These are phyloP conservation scores for Globisporangium cystogenes DNA, from an alignment of 352 stramenopile species.

Conservation along the genomic window DNA sequence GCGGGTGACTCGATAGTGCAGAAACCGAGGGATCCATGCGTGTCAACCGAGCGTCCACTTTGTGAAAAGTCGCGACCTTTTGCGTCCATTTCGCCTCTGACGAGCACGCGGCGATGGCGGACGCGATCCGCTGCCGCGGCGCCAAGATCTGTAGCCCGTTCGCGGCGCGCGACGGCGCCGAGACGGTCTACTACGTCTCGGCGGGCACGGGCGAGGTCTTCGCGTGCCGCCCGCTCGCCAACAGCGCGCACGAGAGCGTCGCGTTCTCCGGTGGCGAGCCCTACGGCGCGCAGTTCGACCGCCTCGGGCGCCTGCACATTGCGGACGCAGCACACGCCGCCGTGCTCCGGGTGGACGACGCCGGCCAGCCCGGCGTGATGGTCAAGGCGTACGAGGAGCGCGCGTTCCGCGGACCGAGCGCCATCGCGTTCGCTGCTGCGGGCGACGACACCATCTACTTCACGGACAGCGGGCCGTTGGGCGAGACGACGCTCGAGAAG, in stretches of 20 bases:
- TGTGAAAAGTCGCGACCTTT: too few relatives aligned
- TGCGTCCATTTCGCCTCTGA: too few relatives aligned
- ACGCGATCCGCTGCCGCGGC: constrained; percentile 51
- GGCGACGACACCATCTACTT: constrained; percentile 72
- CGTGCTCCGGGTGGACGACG: constrained; percentile 61
- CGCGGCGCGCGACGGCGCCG: constrained; percentile 20
- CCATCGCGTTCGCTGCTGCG: constrained; percentile 39
- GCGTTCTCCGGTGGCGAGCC: constrained; percentile 70
- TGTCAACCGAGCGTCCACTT: not conserved
- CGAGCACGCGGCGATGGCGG: constrained; percentile 8
- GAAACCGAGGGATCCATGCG: too few relatives aligned
- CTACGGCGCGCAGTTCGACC: constrained; percentile 60
- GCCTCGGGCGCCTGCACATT: constrained; percentile 49
- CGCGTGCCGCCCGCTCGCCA: constrained; percentile 28
- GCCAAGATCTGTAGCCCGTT: constrained; percentile 78
- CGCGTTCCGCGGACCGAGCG: constrained; percentile 62
- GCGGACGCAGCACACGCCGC: constrained; percentile 69
- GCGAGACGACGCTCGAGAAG: constrained; percentile 82
- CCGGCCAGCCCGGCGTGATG: constrained; percentile 57
- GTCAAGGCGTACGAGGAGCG: constrained; percentile 84
- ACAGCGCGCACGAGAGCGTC: constrained; percentile 30
- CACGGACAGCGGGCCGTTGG: constrained; percentile 77
- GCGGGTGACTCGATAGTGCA: too few relatives aligned
- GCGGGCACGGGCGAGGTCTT: constrained; percentile 66
- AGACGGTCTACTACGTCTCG: constrained; percentile 66